Conservation (phyloP, 2,329 filamentous ascomycete species). For the Hypoxylon sp. region DNA sequence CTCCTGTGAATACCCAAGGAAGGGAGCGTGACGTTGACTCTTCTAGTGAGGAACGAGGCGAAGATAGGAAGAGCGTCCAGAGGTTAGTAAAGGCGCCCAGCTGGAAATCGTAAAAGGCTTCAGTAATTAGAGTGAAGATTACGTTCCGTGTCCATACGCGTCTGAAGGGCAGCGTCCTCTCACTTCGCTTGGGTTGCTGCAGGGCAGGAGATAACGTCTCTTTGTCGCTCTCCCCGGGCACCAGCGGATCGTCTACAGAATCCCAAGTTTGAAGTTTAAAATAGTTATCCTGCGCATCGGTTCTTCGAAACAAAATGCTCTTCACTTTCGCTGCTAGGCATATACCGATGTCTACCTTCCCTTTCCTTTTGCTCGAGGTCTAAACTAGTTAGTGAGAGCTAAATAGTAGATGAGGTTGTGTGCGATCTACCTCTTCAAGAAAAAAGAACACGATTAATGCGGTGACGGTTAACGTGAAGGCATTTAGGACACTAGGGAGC, state of each 20-base stretch:
- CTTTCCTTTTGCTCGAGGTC: slow-evolving; percentile 63
- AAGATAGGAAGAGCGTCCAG: slow-evolving; percentile 78
- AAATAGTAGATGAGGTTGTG: background rate
- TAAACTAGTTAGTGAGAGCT: slow-evolving; percentile 43
- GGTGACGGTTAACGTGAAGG: slow-evolving; percentile 70
- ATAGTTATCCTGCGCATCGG: slow-evolving; percentile 53
- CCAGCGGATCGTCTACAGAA: slow-evolving; percentile 14
- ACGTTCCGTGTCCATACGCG: slow-evolving; percentile 65
- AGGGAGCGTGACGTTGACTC: slow-evolving; percentile 55
- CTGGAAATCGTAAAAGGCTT: slow-evolving; percentile 80
- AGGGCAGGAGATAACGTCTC: slow-evolving; percentile 34
- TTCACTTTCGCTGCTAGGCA: slow-evolving; percentile 55
- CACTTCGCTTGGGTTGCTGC: slow-evolving; percentile 53
- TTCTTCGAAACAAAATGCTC: slow-evolving; percentile 50
- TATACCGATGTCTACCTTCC: slow-evolving; percentile 63
- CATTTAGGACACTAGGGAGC: slow-evolving; percentile 77
- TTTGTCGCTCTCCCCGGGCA: slow-evolving; percentile 35
- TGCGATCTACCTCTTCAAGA: slow-evolving; percentile 72
- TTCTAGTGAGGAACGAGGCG: slow-evolving; percentile 65
- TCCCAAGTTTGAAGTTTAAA: slow-evolving; percentile 49
- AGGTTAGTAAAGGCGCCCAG: slow-evolving; percentile 77
- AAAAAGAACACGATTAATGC: slow-evolving; percentile 71
- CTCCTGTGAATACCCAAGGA: slow-evolving; percentile 72
- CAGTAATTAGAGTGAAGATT: slow-evolving; percentile 69
- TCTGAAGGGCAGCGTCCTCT: slow-evolving; percentile 56